These are phyloP conservation scores for Fusarium paranaense DNA, from an alignment of 2,329 filamentous ascomycete species.

Conservation along the genomic window DNA sequence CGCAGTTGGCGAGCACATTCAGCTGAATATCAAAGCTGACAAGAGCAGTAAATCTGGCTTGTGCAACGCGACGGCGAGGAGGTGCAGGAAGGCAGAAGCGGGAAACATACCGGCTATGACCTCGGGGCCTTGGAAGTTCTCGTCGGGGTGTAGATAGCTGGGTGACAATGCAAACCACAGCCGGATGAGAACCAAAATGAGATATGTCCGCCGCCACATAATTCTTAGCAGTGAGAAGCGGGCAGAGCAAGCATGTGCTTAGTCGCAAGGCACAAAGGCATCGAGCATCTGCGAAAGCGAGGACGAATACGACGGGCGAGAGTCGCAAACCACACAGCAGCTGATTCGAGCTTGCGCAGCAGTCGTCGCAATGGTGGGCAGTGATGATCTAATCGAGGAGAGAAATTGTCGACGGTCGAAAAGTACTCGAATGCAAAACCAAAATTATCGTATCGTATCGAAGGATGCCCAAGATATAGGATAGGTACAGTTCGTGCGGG, in stretches of 20 bases:
- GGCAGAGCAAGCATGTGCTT: conserved; percentile 45
- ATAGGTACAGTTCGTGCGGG: conserved; percentile 8
- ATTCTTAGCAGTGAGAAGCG: conserved; percentile 43
- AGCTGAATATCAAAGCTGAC: too few relatives aligned
- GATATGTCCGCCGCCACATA: conserved; percentile 94
- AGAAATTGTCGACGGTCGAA: not conserved
- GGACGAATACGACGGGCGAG: conserved; percentile 5
- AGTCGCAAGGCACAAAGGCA: conserved; percentile 32
- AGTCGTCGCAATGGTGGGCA: conserved; percentile 12
- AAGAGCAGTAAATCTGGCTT: not conserved
- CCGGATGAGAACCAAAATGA: conserved; percentile 85
- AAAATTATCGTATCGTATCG: conserved; percentile 14
- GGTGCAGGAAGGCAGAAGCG: not conserved
- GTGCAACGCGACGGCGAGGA: not conserved
- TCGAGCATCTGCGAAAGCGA: conserved; percentile 32
- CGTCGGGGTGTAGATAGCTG: conserved; percentile 97
- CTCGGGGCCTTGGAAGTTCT: conserved; percentile 98
- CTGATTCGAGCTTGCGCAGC: not conserved
- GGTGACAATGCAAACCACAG: conserved; percentile 94
- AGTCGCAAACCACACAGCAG: conserved; percentile 1
- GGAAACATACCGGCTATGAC: conserved; percentile 85
- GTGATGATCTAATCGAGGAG: not conserved
- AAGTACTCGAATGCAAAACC: not conserved
- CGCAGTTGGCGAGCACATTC: not conserved
- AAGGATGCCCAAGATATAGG: conserved; percentile 7